Conservation (phyloP, 2,329 filamentous ascomycete genomes). For the Microdochium nivale region DNA sequence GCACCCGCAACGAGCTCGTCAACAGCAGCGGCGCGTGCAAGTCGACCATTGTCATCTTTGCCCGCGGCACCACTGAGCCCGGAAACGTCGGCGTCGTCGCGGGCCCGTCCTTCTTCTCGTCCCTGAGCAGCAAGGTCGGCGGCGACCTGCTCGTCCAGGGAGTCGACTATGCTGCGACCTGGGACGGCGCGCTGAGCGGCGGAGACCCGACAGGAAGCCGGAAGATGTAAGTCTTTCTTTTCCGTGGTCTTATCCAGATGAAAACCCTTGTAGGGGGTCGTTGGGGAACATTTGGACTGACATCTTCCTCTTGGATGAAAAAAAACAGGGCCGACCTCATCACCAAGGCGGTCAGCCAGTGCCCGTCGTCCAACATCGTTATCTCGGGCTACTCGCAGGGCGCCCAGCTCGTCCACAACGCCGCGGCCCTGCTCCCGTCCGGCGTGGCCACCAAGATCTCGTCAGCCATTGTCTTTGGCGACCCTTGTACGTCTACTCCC, state of each 20-base stretch:
- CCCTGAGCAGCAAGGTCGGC: neutral
- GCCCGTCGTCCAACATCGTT: neutral
- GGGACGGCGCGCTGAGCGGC: neutral
- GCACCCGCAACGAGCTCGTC: neutral
- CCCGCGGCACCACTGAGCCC: neutral
- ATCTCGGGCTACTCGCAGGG: slow-evolving; percentile 1
- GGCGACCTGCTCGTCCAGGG: neutral
- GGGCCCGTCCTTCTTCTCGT: neutral
- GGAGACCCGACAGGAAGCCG: neutral
- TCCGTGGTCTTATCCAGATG: neutral
- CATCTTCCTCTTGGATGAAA: neutral
- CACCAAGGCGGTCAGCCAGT: neutral
- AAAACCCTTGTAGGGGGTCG: neutral
- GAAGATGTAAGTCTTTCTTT: neutral
- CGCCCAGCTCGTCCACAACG: neutral
- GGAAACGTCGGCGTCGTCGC: neutral
- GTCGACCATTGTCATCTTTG: neutral
- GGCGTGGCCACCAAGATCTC: neutral
- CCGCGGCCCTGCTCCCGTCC: neutral
- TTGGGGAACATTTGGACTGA: neutral
- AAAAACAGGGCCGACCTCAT: neutral
- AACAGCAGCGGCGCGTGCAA: neutral
- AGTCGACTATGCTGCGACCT: neutral
- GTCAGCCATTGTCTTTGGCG: neutral
- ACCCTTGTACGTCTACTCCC: neutral